A percentile compares a stretch with the other conserved stretches of the same genome.
phyloP scores from a whole-genome alignment of 352 stramenopile genomes.

The Pythium phragmiticola region DNA sequence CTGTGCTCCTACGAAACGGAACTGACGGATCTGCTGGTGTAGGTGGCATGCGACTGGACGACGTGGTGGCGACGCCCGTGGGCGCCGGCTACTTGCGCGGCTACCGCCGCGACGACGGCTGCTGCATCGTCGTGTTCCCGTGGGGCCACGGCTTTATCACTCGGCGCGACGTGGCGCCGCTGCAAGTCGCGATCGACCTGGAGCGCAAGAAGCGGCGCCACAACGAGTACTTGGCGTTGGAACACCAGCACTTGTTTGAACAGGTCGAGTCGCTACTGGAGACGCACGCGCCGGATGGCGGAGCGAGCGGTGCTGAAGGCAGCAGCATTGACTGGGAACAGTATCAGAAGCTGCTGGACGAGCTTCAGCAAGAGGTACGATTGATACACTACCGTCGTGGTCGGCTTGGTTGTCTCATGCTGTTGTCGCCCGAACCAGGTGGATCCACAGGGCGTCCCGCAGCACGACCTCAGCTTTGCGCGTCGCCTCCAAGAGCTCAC shows the following conservation, averaged over 20 bases:
- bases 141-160: conserved; percentile 78
- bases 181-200: conserved; percentile 25
- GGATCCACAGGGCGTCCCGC: conserved; percentile 36
- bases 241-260: conserved; percentile 72
- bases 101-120: conserved; percentile 50
- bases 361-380: conserved; percentile 48
- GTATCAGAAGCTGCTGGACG: conserved; percentile 46
- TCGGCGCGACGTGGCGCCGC: conserved; percentile 43
- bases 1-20: no score
- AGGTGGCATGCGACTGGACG: conserved; percentile 45
- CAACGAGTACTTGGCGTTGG: conserved; percentile 40
- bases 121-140: conserved; percentile 70
- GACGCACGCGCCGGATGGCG: conserved; percentile 32
- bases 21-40: conserved; percentile 20
- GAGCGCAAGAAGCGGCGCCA: conserved; percentile 25
- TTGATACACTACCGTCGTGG: not conserved
- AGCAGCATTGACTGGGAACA: conserved; percentile 30
- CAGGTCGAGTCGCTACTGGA: conserved; percentile 61
- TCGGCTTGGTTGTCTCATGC: not conserved
- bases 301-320: not conserved
- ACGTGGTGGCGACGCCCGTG: conserved; percentile 60
- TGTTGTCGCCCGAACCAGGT: conserved; percentile 35
- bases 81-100: conserved; percentile 61
- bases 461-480: conserved; percentile 58
- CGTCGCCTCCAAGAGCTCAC: conserved; percentile 55